phyloP scores from a whole-genome alignment of 2,329 filamentous ascomycete species.

The Drechslerella coelobrocha region DNA sequence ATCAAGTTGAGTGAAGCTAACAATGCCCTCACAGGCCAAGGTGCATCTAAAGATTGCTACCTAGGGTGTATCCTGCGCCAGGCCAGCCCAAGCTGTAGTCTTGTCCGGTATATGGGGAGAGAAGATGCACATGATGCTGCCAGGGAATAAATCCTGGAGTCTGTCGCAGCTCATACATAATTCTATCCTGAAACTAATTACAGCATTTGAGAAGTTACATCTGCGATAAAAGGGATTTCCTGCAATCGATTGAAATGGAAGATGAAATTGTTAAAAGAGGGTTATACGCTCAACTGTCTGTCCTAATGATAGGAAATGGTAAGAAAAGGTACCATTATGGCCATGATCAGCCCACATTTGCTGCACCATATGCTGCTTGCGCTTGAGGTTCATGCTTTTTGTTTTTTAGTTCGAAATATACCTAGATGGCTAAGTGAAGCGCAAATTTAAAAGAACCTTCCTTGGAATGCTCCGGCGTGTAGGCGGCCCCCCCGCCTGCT shows the following conservation, averaged over 20 bases:
- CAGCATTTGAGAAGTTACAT: neutral
- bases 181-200: neutral
- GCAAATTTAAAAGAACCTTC: neutral
- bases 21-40: slow-evolving; percentile 13
- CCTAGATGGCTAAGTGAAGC: slow-evolving; percentile 18
- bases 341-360: slow-evolving; percentile 6
- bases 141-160: slow-evolving; percentile 2
- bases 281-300: neutral
- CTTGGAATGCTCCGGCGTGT: neutral
- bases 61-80: slow-evolving; percentile 18
- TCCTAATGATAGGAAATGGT: neutral
- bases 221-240: too few species aligned
- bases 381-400: slow-evolving; percentile 19
- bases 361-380: slow-evolving; percentile 8
- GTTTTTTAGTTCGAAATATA: neutral
- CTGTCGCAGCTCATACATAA: neutral
- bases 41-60: slow-evolving; percentile 24
- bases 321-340: neutral
- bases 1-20: slow-evolving; percentile 12
- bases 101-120: slow-evolving; percentile 16
- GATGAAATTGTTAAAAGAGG: neutral
- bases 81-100: slow-evolving; percentile 10
- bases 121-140: slow-evolving; percentile 21
- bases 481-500: slow-evolving; percentile 4
- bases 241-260: neutral